phyloP scores from a whole-genome alignment of 176 grass and related monocot species.

The Panicum miliaceum region DNA sequence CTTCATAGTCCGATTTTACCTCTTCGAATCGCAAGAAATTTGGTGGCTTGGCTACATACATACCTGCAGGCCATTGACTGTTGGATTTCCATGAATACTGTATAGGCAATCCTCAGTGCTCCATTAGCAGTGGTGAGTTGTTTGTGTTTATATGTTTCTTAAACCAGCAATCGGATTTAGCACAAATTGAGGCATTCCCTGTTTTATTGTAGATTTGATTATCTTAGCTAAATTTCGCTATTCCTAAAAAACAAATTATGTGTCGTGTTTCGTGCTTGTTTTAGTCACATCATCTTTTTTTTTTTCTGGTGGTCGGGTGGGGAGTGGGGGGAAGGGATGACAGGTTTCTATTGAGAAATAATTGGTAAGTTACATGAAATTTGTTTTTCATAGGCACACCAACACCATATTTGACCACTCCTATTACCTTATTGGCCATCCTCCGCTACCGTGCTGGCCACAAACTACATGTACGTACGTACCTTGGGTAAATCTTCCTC shows the following conservation, averaged over 20 bases:
- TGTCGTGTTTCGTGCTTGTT: neutral
- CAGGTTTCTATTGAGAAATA: too few relatives aligned
- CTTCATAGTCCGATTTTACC: neutral
- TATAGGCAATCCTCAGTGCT: neutral
- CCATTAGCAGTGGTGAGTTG: neutral
- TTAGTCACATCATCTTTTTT: neutral
- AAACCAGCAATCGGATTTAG: neutral
- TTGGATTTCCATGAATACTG: neutral
- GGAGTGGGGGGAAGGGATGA: too few relatives aligned
- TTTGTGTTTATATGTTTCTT: neutral
- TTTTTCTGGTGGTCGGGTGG: too few relatives aligned
- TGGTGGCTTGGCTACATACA: neutral
- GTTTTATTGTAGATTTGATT: neutral
- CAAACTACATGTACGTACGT: too few relatives aligned
- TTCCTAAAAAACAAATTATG: neutral
- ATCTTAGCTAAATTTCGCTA: too few relatives aligned
- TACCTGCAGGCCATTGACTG: neutral
- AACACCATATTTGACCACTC: too few relatives aligned
- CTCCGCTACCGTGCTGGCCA: too few relatives aligned
- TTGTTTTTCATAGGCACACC: too few relatives aligned
- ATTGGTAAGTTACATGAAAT: too few relatives aligned
- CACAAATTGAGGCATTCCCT: neutral
- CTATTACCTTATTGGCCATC: too few relatives aligned
- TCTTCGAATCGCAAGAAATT: neutral
- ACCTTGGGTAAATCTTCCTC: too few relatives aligned